Percentiles rank a stretch among this genome's conserved stretches.
Conservation (phyloP, 148 eudicot species). For the Amaranthus cruentus region DNA sequence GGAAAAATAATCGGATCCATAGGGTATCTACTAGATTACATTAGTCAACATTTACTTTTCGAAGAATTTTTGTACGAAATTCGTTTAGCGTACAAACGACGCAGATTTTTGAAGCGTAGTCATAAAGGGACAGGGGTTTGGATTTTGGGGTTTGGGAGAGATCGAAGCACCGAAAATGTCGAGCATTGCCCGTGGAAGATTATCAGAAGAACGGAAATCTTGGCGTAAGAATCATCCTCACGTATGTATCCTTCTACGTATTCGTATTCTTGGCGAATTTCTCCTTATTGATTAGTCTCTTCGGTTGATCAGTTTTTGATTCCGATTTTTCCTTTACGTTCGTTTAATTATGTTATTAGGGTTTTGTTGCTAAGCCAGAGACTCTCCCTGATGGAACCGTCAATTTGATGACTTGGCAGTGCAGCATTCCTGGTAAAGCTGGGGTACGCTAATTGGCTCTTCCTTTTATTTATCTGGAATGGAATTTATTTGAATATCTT, state of each 20-base stretch:
- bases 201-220: conserved; percentile 52
- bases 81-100: no score
- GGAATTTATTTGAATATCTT: no score
- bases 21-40: no score
- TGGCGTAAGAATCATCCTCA: conserved; percentile 68
- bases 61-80: no score
- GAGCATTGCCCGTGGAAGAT: conserved; percentile 52
- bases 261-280: neutral
- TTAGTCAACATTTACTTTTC: no score
- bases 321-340: neutral
- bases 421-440: conserved; percentile 52
- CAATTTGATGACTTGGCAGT: conserved; percentile 57
- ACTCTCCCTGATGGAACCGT: conserved; percentile 40
- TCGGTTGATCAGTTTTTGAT: neutral
- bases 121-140: no score
- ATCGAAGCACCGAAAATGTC: neutral
- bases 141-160: no score
- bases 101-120: no score
- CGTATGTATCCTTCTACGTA: conserved; percentile 20
- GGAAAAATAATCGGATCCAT: no score
- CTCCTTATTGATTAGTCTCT: neutral
- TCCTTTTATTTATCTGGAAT: neutral
- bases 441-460: conserved; percentile 32
- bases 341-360: conserved; percentile 23
- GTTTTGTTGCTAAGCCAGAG: conserved; percentile 63